Base-by-base conservation (phyloP, 768 basidiomycete species). In the Dioszegia hungarica region DNA sequence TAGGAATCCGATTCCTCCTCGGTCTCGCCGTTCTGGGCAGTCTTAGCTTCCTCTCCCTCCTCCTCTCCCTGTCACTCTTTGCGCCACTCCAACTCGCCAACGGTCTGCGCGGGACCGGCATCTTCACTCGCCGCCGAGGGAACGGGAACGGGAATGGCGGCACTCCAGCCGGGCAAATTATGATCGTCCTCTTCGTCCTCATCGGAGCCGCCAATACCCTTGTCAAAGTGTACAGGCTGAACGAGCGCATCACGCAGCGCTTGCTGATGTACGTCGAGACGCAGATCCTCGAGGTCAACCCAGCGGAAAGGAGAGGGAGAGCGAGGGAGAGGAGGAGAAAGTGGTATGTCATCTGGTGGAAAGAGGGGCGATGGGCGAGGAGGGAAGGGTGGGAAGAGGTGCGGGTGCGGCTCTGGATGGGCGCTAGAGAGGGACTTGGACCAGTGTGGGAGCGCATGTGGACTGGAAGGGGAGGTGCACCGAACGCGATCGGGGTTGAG, bases 241-340 rank as follows among this genome's bases (percentile, higher is more conserved):
- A 62, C 0, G 36, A 61, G 28, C 20, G 27, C 9, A 33, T 64
- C 2, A 68, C 64, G 9, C 55, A 53, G 3, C 33, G 53, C 46
- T n/a, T 63, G 27, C 48, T 73, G 46, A 43, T 33, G 20, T 67
- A 66, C 25, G 62, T 73, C 28, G 71, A 73, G 44, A 63, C 66
- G 17, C 63, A 65, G 49, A 67, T 73, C 15, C 45, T 73, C 25
- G 71, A 73, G 41, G 71, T 73, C 15, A 72, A 72, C 54, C 62
- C 70, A 1, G 59, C 60, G 9, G 68, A 70, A 8, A 56, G 57
- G 49, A 57, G 43, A 29, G 28, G 24, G 19, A 33, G 43, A 41
- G 36, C 33, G 14, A 43, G 43, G 41, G 43, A 36, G 14, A 48
- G 45, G 20, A 49, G 54, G 37, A 31, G 51, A 49, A 46, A 61